Evolutionary conservation across 441 rosid genomes (phyloP).

Genomic region (Iberis amara): DNA sequence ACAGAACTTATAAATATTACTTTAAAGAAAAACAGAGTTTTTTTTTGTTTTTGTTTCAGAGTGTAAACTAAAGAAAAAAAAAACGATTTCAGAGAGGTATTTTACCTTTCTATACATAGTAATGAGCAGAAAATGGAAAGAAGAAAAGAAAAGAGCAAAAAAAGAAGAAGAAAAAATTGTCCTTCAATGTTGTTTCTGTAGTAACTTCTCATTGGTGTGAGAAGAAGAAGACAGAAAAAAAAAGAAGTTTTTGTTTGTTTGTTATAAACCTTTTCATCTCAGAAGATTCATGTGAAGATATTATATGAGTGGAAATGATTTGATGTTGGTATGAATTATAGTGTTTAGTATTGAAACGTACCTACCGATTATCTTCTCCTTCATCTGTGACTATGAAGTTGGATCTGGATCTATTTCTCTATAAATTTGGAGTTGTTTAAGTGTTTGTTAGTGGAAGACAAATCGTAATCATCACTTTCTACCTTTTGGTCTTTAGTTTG

Average conservation of each 20-base stretch:
- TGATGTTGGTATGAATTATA: slow-evolving; percentile 66
- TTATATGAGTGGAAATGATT: slow-evolving; percentile 51
- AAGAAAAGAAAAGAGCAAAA: slow-evolving; percentile 31
- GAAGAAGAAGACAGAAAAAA: slow-evolving; percentile 10
- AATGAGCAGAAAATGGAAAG: slow-evolving; percentile 29
- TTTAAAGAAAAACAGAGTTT: slow-evolving; percentile 30
- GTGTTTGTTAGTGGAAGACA: slow-evolving; percentile 32
- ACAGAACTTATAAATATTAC: slow-evolving; percentile 50
- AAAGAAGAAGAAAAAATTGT: slow-evolving; percentile 29
- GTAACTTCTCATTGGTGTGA: slow-evolving; percentile 28
- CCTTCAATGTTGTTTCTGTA: slow-evolving; percentile 7
- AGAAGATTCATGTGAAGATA: slow-evolving; percentile 33
- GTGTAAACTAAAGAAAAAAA: slow-evolving; percentile 39
- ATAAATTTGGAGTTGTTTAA: slow-evolving; percentile 6
- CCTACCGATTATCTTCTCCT: slow-evolving; percentile 12
- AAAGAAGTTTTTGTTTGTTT: not conserved
- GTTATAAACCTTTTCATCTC: slow-evolving; percentile 11
- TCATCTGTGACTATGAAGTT: slow-evolving; percentile 3
- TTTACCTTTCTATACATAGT: slow-evolving; percentile 52
- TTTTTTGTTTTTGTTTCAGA: slow-evolving; percentile 40
- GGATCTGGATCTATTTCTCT: slow-evolving; percentile 26
- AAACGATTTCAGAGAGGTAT: slow-evolving; percentile 40
- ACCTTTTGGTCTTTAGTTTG: slow-evolving; percentile 23
- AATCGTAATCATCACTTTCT: slow-evolving; percentile 33
- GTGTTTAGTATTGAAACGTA: slow-evolving; percentile 5